Evolutionary conservation across 768 basidiomycete species (phyloP).

Genomic region (Ramaria sp.): DNA sequence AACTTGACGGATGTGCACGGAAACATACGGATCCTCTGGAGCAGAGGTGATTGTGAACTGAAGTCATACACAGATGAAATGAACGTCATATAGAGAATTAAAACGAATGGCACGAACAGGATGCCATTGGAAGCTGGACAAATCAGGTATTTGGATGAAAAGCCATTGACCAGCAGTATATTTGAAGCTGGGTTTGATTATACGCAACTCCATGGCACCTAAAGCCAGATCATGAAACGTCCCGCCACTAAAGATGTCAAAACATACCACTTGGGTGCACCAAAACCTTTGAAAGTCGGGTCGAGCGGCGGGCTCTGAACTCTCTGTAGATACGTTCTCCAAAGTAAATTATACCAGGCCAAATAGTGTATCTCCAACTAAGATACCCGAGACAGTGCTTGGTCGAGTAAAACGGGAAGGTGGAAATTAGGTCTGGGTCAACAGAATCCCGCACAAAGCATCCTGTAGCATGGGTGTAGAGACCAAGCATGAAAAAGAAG

Average conservation of each 20-base stretch:
- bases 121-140: conserved; percentile 85
- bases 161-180: conserved; percentile 91
- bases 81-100: neutral
- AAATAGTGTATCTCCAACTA: conserved; percentile 87
- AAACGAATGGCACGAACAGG: conserved; percentile 51
- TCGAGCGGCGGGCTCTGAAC: conserved; percentile 67
- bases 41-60: conserved; percentile 94
- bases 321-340: conserved; percentile 80
- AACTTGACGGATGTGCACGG: conserved; percentile 87
- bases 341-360: conserved; percentile 86
- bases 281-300: conserved; percentile 74
- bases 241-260: neutral
- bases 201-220: conserved; percentile 91
- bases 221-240: conserved; percentile 1
- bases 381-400: conserved; percentile 86
- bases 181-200: conserved; percentile 84
- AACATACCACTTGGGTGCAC: conserved; percentile 75
- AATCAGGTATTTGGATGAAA: conserved; percentile 79
- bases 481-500: conserved; percentile 87
- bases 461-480: conserved; percentile 85
- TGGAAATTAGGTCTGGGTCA: conserved; percentile 52
- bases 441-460: conserved; percentile 90
- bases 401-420: conserved; percentile 83
- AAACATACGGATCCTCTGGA: conserved; percentile 88
- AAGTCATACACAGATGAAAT: neutral